Conservation (phyloP, 139 green algal genomes). For the Auxenochlorella pyrenoidosa region DNA sequence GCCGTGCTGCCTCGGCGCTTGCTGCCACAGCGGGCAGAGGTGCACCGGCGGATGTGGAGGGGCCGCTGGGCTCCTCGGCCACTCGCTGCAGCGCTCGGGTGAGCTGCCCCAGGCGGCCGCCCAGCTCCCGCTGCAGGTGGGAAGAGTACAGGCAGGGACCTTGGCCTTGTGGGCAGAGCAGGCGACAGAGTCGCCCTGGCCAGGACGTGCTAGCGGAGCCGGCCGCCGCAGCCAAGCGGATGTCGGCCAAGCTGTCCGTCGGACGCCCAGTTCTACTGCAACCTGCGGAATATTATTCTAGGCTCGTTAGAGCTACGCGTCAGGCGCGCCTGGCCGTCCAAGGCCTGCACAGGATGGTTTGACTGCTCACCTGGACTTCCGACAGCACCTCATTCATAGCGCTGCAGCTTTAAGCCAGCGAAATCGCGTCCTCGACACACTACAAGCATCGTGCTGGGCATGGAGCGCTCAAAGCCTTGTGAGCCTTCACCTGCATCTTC, state of each 20-base stretch:
- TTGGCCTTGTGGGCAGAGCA: too few species aligned
- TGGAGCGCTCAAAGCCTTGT: too few species aligned
- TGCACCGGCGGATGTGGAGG: neutral
- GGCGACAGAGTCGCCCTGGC: too few species aligned
- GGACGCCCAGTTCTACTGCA: neutral
- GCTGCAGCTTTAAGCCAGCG: neutral
- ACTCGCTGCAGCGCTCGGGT: neutral
- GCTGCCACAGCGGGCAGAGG: neutral
- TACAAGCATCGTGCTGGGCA: too few species aligned
- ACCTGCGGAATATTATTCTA: too few species aligned
- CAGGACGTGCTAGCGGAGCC: too few species aligned
- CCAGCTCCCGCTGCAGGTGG: conserved; percentile 2
- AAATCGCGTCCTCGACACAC: too few species aligned
- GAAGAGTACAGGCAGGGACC: neutral
- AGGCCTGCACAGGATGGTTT: too few species aligned
- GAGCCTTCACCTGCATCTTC: too few species aligned
- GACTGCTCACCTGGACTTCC: neutral
- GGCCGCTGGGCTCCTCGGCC: neutral
- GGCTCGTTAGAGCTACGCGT: too few species aligned
- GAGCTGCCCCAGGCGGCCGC: neutral
- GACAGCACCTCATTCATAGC: neutral
- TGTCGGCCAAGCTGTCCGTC: neutral
- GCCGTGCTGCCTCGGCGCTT: neutral
- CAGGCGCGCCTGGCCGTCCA: too few species aligned
- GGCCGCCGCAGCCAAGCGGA: neutral